Base-by-base conservation (phyloP, 2,329 filamentous ascomycete species). In the Alternaria panax region DNA sequence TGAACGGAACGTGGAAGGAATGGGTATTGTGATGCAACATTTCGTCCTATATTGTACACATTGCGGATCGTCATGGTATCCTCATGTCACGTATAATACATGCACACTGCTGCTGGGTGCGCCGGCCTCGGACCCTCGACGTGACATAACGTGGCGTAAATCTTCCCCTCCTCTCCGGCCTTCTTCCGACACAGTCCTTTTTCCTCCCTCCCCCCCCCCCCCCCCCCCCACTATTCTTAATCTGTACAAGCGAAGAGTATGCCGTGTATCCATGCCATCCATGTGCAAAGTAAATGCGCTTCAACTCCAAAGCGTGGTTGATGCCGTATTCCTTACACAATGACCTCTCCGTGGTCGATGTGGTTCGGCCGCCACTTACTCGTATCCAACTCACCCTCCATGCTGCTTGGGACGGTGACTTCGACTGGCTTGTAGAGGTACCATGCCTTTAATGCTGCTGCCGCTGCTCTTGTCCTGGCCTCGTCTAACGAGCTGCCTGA, bases 401-500 rank as follows among this genome's bases (percentile, higher is more conserved):
- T 81, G 62, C 83, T 83, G 65, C 82, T 86, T 25, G 86, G 85
- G 54, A 86, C 73, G 30, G 80, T 80, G 7, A 82, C 78, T 24
- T 83, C 76, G 32, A 86, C 74, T 1, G 95, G 94, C 77, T 89
- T 93, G 82, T 99, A 99, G 53, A 99, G 83, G 79, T 99, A 99
- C 95, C 95, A 99, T 6, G 90, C 85, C 84, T 97, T 96, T 74
- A 99, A 83, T 18, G 93, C 89, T 64, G 90, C 89, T 72, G 96
- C 93, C 36, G 92, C 88, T 20, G 95, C 95, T 77, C 92, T 87
- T 64, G 87, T 85, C 64, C 92, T 87, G 30, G 91, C 94, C 71
- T 92, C 87, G 66, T 92, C 85, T 57, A 98, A 82, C 78, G 87
- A 93, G 48, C 90, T 82, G 24, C 91, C 95, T 20, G 89, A 85